Evolutionary conservation across 192 early-diverging fungal genomes (phyloP).

Genomic region (Gonapodya prolifera): DNA sequence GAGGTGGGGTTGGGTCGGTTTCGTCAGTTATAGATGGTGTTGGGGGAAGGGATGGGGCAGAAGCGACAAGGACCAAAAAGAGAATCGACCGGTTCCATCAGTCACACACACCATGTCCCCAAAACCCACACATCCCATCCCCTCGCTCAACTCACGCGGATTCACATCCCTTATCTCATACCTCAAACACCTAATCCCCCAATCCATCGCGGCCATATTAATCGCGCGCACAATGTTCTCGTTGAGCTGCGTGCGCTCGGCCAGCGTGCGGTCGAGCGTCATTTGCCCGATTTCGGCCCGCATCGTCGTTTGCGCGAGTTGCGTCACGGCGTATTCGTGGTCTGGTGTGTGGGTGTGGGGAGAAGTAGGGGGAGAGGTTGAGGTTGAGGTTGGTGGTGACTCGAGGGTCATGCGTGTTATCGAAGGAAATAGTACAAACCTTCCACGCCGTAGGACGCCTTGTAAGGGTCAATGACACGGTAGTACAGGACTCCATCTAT

Average conservation of each 20-base stretch:
- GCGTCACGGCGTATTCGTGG: slow-evolving; percentile 86
- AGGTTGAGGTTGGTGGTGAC: no score
- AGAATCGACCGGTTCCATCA: neutral
- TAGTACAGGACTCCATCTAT: slow-evolving; percentile 96
- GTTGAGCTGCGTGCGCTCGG: slow-evolving; percentile 86
- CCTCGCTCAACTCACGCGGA: neutral
- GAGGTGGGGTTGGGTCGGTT: no score
- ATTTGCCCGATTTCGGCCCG: slow-evolving; percentile 97
- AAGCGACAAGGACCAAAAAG: slow-evolving; percentile 3
- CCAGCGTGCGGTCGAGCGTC: slow-evolving; percentile 89
- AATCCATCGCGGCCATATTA: slow-evolving; percentile 80
- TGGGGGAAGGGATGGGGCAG: no score
- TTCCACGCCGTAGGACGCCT: slow-evolving; percentile 25
- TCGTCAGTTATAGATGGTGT: no score
- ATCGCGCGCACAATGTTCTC: slow-evolving; percentile 89
- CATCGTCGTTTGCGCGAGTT: slow-evolving; percentile 99
- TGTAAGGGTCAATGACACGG: slow-evolving; percentile 82
- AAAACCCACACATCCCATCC: neutral
- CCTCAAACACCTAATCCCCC: slow-evolving; percentile 92
- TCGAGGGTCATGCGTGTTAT: slow-evolving; percentile 13
- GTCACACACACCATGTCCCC: no score
- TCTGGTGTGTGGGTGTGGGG: slow-evolving; percentile 89
- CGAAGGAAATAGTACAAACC: neutral
- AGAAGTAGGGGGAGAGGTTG: no score
- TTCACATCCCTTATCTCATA: slow-evolving; percentile 94